Evolutionary conservation across 192 early-diverging fungal species (phyloP).

Genomic region (Dissophora ornata): DNA sequence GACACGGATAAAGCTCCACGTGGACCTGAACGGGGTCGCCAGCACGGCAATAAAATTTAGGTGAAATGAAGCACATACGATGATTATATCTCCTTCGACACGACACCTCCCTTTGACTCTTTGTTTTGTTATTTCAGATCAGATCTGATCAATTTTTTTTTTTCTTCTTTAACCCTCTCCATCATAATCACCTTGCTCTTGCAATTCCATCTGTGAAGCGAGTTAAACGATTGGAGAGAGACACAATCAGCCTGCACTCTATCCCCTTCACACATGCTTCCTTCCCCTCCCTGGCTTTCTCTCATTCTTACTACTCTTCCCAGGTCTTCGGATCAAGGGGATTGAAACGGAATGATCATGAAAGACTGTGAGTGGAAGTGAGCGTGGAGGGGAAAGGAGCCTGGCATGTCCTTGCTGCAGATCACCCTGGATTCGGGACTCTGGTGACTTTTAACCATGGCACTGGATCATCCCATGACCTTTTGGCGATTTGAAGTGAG

Average conservation of each 20-base stretch:
- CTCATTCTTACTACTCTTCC: constrained; percentile 8
- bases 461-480: constrained; percentile 51
- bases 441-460: constrained; percentile 51
- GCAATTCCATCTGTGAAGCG: constrained; percentile 19
- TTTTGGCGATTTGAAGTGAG: constrained; percentile 56
- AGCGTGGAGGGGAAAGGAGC: constrained; percentile 42
- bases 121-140: no score
- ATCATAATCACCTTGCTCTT: constrained; percentile 49
- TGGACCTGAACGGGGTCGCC: no score
- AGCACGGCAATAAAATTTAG: no score
- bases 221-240: constrained; percentile 52
- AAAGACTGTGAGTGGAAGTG: background rate
- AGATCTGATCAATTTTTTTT: no score
- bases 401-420: constrained; percentile 50
- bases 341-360: constrained; percentile 16
- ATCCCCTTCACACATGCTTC: constrained; percentile 14
- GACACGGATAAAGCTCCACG: no score
- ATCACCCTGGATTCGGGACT: constrained; percentile 54
- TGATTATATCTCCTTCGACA: no score
- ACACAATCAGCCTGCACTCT: constrained; percentile 55
- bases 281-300: background rate
- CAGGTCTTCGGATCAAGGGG: background rate
- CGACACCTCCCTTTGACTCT: no score
- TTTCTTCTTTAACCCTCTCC: constrained; percentile 40
- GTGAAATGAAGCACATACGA: no score